Evolutionary conservation across 1,284 basidiomycete genomes (phyloP).

Genomic region (Moesziomyces sp.): DNA sequence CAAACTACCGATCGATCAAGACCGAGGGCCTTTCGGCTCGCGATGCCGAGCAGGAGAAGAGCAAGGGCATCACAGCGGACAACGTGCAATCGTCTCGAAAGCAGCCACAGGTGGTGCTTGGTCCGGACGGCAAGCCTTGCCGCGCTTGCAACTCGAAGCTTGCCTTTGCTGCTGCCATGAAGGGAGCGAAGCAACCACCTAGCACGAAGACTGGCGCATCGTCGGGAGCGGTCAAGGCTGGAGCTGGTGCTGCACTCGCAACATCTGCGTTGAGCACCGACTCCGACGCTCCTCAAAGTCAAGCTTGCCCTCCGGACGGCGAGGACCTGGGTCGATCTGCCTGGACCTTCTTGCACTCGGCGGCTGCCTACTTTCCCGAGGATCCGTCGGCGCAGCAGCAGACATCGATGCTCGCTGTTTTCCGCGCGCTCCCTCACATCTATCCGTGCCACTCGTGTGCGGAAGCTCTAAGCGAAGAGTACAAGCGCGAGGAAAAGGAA

Average conservation of each 20-base stretch:
- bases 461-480: conserved; percentile 53
- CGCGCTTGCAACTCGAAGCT: conserved; percentile 64
- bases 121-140: conserved; percentile 67
- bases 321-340: conserved; percentile 62
- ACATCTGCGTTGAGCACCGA: conserved; percentile 1
- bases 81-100: conserved; percentile 18
- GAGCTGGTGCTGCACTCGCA: conserved; percentile 10
- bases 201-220: background rate
- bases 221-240: conserved; percentile 1
- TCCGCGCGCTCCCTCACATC: conserved; percentile 55
- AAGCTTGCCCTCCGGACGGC: conserved; percentile 60
- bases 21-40: conserved; percentile 68
- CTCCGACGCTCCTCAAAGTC: background rate
- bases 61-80: conserved; percentile 20
- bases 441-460: conserved; percentile 65
- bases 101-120: conserved; percentile 50
- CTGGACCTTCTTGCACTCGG: conserved; percentile 63
- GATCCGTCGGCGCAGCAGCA: conserved; percentile 53
- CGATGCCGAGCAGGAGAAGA: conserved; percentile 22
- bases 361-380: conserved; percentile 64
- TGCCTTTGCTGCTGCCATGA: conserved; percentile 62
- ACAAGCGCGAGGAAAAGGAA: conserved; percentile 34
- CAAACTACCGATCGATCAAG: conserved; percentile 24
- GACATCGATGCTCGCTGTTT: conserved; percentile 52
- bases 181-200: conserved; percentile 21